Percentiles rank a stretch among this genome's conserved stretches.
Conservation (phyloP, 306 rosid species). For the Leucaena leucocephala region DNA sequence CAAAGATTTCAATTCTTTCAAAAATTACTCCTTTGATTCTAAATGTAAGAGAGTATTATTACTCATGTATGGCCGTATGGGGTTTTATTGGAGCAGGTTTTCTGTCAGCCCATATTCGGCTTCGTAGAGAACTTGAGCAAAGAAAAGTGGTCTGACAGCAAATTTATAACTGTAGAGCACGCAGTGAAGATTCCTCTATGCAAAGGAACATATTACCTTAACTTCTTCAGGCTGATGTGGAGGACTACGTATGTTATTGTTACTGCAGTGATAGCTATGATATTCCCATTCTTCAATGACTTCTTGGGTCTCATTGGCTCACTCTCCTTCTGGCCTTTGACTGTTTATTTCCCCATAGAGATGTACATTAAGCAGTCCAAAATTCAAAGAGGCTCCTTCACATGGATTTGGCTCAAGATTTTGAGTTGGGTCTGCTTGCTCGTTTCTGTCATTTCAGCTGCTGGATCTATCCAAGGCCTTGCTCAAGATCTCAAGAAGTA, state of each 20-base stretch:
- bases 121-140: constrained; percentile 62
- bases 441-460: constrained; percentile 78
- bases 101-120: constrained; percentile 82
- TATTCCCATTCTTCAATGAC: constrained; percentile 96
- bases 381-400: constrained; percentile 62
- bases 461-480: constrained; percentile 85
- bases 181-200: constrained; percentile 55
- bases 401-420: constrained; percentile 90
- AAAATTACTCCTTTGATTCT: no score
- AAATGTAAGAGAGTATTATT: background rate
- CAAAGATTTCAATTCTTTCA: no score
- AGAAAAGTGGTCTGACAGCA: constrained; percentile 64
- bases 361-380: constrained; percentile 89
- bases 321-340: constrained; percentile 86
- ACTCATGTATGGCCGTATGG: background rate
- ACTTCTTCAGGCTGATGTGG: constrained; percentile 81
- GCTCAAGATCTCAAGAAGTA: constrained; percentile 71
- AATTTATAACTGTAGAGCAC: constrained; percentile 61
- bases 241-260: constrained; percentile 71
- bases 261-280: constrained; percentile 80
- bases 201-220: constrained; percentile 56
- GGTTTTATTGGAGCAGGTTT: constrained; percentile 56
- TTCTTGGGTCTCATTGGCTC: constrained; percentile 89
- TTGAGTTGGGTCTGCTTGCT: constrained; percentile 79
- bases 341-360: constrained; percentile 90